Evolutionary conservation across 1,284 basidiomycete species (phyloP), one percentile per base, ranked within the genome.

Genomic region (Megacollybia platyphylla): DNA sequence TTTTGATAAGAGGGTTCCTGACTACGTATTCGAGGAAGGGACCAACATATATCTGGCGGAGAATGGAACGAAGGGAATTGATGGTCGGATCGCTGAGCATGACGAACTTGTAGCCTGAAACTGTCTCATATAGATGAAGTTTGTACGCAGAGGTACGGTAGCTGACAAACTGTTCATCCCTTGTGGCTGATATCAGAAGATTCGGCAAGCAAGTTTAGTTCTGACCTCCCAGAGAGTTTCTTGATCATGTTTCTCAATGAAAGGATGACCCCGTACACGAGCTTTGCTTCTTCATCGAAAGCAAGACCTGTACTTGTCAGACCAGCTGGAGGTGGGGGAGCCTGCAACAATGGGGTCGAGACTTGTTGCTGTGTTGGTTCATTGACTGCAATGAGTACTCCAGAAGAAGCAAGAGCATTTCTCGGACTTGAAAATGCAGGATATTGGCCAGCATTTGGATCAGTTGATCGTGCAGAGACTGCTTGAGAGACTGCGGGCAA

Each of bases 231-330:
- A 13, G 89, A 87, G 9, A 99, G 61, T 63, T 96, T 97, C 67
- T 85, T 93, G 56, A 93, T 72, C 89, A 98, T 93, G 60, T 92
- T 94, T 43, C 91, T 67, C 50, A 98, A 60, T 5, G 90, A 94
- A 43, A 97, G 70, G 13, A 98, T 74, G 36, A 98, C 87, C 46
- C 96, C 96, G 57, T 97, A 98, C 0, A 98, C 92, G 43, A 98
- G 74, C 61, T 99, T 99, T 1, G 87, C 84, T 61, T 99, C 93
- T 62, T 99, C 94, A 56, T 98, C 93, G 51, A 99, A 97, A 4
- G 93, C 72, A 18, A 97, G 65, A 8, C 73, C 71, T n/a, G 70
- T 70, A 41, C 59, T 64, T 20, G 62, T 56, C 4, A 54, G 38
- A 10, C 51, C 41, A 18, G 50, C 49, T 9, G 58, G 52, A 13